phyloP scores from a whole-genome alignment of 106 monocot genomes.

The Iris macrosiphon region DNA sequence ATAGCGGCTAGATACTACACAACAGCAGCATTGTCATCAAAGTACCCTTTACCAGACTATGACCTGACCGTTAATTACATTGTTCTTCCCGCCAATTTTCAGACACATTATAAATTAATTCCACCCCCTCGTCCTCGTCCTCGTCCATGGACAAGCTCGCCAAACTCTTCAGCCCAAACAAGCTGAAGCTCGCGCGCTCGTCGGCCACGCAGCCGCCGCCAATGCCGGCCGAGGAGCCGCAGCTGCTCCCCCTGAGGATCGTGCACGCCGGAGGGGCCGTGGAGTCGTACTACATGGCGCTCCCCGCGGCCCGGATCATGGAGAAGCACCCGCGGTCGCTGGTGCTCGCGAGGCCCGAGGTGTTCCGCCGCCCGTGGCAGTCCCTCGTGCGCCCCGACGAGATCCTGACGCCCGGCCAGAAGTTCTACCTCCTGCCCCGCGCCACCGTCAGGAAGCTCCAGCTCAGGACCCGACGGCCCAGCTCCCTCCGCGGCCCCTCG shows the following conservation, averaged over 20 bases:
- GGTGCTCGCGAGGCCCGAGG: conserved; percentile 9
- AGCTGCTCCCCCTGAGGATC: conserved; percentile 1
- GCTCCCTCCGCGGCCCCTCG: too few species aligned
- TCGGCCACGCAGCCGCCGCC: neutral
- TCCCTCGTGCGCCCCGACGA: conserved; percentile 15
- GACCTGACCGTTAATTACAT: too few species aligned
- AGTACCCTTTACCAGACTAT: too few species aligned
- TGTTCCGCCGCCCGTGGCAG: conserved; percentile 16
- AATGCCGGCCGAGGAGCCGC: neutral
- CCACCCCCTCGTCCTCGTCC: too few species aligned
- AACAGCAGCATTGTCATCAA: too few species aligned
- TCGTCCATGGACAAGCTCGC: too few species aligned
- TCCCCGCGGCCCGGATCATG: conserved; percentile 5
- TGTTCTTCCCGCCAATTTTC: too few species aligned
- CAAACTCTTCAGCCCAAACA: too few species aligned
- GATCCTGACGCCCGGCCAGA: conserved; percentile 14
- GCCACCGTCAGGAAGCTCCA: conserved; percentile 9
- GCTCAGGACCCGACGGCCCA: neutral
- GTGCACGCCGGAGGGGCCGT: conserved; percentile 11
- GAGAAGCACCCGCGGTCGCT: neutral
- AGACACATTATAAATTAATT: too few species aligned
- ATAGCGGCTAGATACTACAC: too few species aligned
- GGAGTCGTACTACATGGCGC: conserved; percentile 25
- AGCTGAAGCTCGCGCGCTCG: neutral
- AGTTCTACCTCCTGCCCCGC: conserved; percentile 11